phyloP scores from a whole-genome alignment of 768 basidiomycete genomes.

The Calocera cornea region DNA sequence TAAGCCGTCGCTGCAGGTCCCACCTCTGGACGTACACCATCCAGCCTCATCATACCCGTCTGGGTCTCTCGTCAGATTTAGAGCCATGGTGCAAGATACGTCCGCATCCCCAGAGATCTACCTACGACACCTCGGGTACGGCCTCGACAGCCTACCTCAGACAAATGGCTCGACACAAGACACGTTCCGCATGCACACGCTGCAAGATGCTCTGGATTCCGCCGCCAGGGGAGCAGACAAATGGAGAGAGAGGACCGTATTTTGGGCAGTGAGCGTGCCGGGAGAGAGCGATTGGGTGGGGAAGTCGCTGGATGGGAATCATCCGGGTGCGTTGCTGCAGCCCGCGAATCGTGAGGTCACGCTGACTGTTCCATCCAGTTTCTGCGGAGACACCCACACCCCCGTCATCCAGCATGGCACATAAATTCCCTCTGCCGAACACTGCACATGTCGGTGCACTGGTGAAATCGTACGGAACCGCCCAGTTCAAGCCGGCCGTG shows the following conservation, averaged over 20 bases:
- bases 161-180: not conserved
- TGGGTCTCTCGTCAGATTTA: constrained; percentile 54
- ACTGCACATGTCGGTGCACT: constrained; percentile 52
- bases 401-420: constrained; percentile 19
- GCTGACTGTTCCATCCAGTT: not conserved
- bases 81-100: constrained; percentile 73
- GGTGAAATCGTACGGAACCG: constrained; percentile 50
- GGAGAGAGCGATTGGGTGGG: constrained; percentile 47
- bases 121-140: constrained; percentile 31
- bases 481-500: constrained; percentile 44
- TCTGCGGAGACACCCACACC: not conserved
- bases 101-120: constrained; percentile 63
- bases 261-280: constrained; percentile 68
- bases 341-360: not conserved
- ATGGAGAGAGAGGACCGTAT: constrained; percentile 45
- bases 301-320: not conserved
- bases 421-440: constrained; percentile 52
- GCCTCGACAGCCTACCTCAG: not conserved
- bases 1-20: constrained; percentile 52
- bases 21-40: constrained; percentile 34
- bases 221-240: constrained; percentile 31
- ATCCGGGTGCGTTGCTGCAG: not conserved
- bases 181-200: not conserved
- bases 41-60: constrained; percentile 39
- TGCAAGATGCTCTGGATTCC: constrained; percentile 12